A percentile compares a stretch with the other conserved stretches of the same genome.
Evolutionary conservation across 768 basidiomycete species (phyloP).

Genomic region (Jaapia argillacea): DNA sequence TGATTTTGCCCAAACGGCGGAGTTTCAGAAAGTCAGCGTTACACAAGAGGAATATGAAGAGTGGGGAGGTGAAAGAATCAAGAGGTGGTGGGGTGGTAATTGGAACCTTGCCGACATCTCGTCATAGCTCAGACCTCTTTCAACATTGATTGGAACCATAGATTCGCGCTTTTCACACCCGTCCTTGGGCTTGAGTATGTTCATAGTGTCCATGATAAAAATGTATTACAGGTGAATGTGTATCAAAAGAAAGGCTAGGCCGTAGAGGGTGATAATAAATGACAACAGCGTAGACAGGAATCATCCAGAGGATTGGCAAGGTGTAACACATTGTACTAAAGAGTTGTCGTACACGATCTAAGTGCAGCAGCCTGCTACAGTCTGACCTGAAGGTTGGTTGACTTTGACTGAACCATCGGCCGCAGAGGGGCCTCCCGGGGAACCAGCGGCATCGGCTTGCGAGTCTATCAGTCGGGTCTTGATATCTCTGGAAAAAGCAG

Average conservation of each 20-base stretch:
- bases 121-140: too few species aligned
- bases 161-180: too few species aligned
- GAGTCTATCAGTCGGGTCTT: constrained; percentile 96
- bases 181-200: too few species aligned
- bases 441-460: constrained; percentile 51
- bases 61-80: constrained; percentile 78
- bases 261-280: not conserved
- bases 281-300: not conserved
- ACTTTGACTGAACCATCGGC: constrained; percentile 55
- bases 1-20: constrained; percentile 47
- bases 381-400: constrained; percentile 40
- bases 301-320: too few species aligned
- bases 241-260: not conserved
- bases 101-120: constrained; percentile 18
- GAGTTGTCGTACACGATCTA: constrained; percentile 9
- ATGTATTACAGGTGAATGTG: constrained; percentile 1
- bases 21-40: constrained; percentile 46
- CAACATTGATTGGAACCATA: too few species aligned
- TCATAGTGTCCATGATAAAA: not conserved
- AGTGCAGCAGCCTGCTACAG: constrained; percentile 42
- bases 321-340: not conserved
- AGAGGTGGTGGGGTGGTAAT: constrained; percentile 90
- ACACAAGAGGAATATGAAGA: constrained; percentile 84
- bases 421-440: constrained; percentile 24
- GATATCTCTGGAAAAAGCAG: constrained; percentile 67